A percentile compares a stretch with the other conserved stretches of the same genome.
Conservation (phyloP, 2,329 filamentous ascomycete genomes). For the Monosporascus sp. region DNA sequence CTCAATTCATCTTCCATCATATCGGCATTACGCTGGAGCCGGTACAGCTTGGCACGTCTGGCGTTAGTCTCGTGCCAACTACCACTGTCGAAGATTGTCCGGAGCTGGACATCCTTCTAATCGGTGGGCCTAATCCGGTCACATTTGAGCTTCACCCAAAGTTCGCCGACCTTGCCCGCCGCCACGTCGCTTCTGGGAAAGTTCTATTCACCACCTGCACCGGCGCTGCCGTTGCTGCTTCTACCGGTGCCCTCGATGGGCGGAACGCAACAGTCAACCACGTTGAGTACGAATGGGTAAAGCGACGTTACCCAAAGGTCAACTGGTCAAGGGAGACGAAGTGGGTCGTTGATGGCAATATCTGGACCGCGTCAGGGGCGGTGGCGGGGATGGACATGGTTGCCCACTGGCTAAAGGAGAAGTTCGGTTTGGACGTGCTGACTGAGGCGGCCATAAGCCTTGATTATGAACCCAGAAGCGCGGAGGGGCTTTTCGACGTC, state of each 20-base stretch:
- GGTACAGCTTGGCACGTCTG: slow-evolving; percentile 7
- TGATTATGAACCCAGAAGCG: slow-evolving; percentile 32
- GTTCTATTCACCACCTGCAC: slow-evolving; percentile 32
- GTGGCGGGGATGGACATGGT: slow-evolving; percentile 41
- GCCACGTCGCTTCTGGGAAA: slow-evolving; percentile 31
- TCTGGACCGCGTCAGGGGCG: slow-evolving; percentile 41
- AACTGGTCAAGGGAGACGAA: slow-evolving; percentile 37
- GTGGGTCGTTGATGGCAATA: slow-evolving; percentile 39
- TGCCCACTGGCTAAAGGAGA: slow-evolving; percentile 33
- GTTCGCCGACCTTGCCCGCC: slow-evolving; percentile 25
- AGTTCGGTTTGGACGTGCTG: slow-evolving; percentile 25
- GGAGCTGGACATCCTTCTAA: slow-evolving; percentile 30
- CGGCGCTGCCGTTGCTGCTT: slow-evolving; percentile 25
- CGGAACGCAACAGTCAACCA: slow-evolving; percentile 38
- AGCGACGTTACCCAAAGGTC: slow-evolving; percentile 30
- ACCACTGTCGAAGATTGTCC: slow-evolving; percentile 28
- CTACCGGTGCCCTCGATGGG: slow-evolving; percentile 35
- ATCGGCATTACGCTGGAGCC: slow-evolving; percentile 27
- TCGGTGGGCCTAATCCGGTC: slow-evolving; percentile 26
- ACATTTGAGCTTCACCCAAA: slow-evolving; percentile 23
- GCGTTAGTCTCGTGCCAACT: slow-evolving; percentile 20
- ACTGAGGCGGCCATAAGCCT: slow-evolving; percentile 13
- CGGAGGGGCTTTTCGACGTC: slow-evolving; percentile 23
- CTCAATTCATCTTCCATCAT: slow-evolving; percentile 28
- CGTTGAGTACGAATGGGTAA: slow-evolving; percentile 21